Evolutionary conservation across 805 yeast species (phyloP).

Genomic region (Novakomyces olei): DNA sequence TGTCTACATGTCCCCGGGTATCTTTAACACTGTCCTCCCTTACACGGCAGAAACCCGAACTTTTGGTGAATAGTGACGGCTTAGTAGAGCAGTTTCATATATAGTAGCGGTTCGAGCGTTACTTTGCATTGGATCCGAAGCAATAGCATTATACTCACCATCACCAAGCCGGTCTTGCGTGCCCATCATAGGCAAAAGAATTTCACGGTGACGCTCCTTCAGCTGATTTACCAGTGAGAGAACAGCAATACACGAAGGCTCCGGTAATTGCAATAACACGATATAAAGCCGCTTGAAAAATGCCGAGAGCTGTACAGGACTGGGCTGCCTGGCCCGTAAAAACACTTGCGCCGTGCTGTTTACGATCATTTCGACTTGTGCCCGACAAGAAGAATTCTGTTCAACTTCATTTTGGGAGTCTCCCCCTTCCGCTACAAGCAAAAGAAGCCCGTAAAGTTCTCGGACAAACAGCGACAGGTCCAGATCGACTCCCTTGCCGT

Average conservation of each 20-base stretch:
- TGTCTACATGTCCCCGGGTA: no score
- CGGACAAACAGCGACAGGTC: constrained; percentile 67
- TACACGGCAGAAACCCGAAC: no score
- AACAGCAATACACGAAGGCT: constrained; percentile 59
- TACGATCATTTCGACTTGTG: constrained; percentile 66
- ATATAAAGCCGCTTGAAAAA: constrained; percentile 63
- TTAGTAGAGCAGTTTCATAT: constrained; percentile 68
- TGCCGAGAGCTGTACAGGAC: constrained; percentile 33
- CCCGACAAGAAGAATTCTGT: constrained; percentile 45
- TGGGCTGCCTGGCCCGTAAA: constrained; percentile 24
- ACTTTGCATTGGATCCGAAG: constrained; percentile 45
- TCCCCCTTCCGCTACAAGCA: no score
- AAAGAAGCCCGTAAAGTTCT: constrained; percentile 45
- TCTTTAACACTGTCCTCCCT: no score
- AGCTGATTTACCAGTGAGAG: constrained; percentile 61
- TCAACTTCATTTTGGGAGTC: no score
- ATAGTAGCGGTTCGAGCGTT: constrained; percentile 75
- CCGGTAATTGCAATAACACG: constrained; percentile 55
- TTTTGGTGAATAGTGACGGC: constrained; percentile 62
- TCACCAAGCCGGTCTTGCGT: constrained; percentile 77
- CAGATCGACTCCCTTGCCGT: constrained; percentile 43
- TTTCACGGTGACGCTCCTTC: constrained; percentile 37
- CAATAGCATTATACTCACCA: constrained; percentile 49
- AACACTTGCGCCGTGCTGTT: constrained; percentile 62
- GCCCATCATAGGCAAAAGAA: constrained; percentile 52